phyloP scores from a whole-genome alignment of 768 basidiomycete species.

The Filobasidium floriforme region DNA sequence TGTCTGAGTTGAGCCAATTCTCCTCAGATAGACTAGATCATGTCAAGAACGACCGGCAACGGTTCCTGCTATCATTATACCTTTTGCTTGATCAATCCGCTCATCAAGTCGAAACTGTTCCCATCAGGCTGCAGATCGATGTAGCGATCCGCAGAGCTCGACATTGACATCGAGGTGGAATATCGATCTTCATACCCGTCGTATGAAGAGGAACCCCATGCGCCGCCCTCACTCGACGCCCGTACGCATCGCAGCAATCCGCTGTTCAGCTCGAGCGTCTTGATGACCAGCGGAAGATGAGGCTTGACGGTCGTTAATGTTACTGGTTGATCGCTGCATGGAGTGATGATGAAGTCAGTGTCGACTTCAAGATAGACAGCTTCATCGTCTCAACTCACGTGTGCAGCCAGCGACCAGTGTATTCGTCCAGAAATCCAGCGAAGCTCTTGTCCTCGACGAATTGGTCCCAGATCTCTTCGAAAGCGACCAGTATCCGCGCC shows the following conservation, averaged over 20 bases:
- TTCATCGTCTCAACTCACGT: constrained; percentile 55
- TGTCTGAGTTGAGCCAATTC: too few species aligned
- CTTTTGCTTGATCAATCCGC: constrained; percentile 66
- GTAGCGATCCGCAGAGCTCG: constrained; percentile 47
- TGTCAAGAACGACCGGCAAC: neutral
- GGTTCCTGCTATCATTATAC: constrained; percentile 8
- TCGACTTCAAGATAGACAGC: neutral
- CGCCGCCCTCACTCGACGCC: neutral
- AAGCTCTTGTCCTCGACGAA: constrained; percentile 68
- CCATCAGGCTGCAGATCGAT: constrained; percentile 94
- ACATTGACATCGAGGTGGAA: neutral
- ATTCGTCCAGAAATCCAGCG: constrained; percentile 68
- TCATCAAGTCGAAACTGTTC: constrained; percentile 93
- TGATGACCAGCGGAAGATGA: constrained; percentile 62
- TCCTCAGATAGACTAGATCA: neutral
- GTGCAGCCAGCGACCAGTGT: constrained; percentile 79
- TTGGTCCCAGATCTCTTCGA: constrained; percentile 67
- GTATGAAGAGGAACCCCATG: neutral
- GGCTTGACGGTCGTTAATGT: constrained; percentile 71
- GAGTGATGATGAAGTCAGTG: neutral
- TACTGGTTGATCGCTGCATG: constrained; percentile 46
- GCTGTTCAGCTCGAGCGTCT: constrained; percentile 77
- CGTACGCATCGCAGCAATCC: constrained; percentile 68
- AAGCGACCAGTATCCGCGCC: constrained; percentile 65
- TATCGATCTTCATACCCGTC: constrained; percentile 29